Evolutionary conservation across 2,329 filamentous ascomycete species (phyloP).

Genomic region (Incumbomyces lentus): DNA sequence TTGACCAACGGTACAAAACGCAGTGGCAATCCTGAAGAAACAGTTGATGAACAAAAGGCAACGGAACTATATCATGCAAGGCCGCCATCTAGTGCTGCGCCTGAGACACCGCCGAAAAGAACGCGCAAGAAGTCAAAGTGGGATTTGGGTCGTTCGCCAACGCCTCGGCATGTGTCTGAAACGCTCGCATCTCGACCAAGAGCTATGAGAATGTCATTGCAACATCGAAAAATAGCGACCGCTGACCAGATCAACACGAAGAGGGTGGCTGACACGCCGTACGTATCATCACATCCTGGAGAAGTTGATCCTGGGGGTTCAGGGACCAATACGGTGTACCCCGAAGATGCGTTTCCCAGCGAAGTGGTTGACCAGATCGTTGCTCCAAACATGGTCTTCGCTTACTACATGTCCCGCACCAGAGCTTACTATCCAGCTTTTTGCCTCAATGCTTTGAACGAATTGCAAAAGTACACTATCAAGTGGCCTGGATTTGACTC

Average conservation of each 20-base stretch:
- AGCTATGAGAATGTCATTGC: background rate
- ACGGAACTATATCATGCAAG: too few species aligned
- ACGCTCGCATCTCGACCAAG: background rate
- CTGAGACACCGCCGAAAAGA: background rate
- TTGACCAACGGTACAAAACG: too few species aligned
- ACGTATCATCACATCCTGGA: background rate
- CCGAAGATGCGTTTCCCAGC: background rate
- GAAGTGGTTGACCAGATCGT: conserved; percentile 19
- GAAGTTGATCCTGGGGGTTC: background rate
- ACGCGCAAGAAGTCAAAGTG: background rate
- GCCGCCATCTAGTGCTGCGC: background rate
- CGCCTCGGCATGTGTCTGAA: background rate
- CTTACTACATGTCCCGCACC: conserved; percentile 46
- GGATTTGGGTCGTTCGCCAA: background rate
- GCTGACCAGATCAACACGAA: too few species aligned
- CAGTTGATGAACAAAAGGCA: too few species aligned
- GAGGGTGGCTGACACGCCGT: too few species aligned
- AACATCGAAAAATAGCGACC: too few species aligned
- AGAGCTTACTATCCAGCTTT: conserved; percentile 51
- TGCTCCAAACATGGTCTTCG: conserved; percentile 46
- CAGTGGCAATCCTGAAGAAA: too few species aligned
- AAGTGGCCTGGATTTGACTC: conserved; percentile 36
- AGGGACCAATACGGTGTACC: background rate
- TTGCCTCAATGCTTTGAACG: conserved; percentile 39
- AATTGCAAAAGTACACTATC: conserved; percentile 35